These are phyloP conservation scores for Neostapfia colusana DNA, from an alignment of 176 grass and related monocot genomes.

Conservation along the genomic window DNA sequence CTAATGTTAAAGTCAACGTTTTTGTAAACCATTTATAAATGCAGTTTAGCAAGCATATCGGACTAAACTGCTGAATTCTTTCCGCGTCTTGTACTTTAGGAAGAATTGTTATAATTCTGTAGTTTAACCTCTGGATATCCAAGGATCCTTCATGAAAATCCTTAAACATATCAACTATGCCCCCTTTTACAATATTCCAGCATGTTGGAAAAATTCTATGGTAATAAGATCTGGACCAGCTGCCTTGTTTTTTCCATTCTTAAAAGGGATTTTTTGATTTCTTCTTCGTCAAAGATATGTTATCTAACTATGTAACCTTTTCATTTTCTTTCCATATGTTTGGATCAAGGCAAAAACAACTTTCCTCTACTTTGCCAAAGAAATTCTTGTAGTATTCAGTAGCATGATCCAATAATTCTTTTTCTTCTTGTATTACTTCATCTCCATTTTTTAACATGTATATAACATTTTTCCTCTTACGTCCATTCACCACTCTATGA, in stretches of 20 bases:
- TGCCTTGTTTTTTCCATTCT: background rate
- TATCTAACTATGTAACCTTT: too few relatives aligned
- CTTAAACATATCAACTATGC: background rate
- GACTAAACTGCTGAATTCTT: background rate
- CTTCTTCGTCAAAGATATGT: background rate
- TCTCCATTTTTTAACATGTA: background rate
- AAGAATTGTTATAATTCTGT: background rate
- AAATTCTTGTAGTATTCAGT: too few relatives aligned
- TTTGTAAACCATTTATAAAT: background rate
- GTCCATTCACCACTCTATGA: background rate
- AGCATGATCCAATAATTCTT: too few relatives aligned
- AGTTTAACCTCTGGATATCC: background rate
- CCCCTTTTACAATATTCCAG: background rate
- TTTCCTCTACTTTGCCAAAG: too few relatives aligned
- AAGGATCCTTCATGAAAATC: background rate
- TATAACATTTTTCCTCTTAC: background rate
- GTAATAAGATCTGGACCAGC: background rate
- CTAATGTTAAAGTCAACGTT: accelerated
- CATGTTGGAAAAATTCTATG: background rate
- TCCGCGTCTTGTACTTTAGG: background rate
- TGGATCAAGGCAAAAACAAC: too few relatives aligned
- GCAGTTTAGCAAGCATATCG: background rate
- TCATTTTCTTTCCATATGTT: too few relatives aligned
- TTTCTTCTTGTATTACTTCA: too few relatives aligned
- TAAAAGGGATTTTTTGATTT: background rate